These are phyloP conservation scores for Theileria orientalis DNA, from an alignment of 169 alveolate genomes.

Conservation along the genomic window DNA sequence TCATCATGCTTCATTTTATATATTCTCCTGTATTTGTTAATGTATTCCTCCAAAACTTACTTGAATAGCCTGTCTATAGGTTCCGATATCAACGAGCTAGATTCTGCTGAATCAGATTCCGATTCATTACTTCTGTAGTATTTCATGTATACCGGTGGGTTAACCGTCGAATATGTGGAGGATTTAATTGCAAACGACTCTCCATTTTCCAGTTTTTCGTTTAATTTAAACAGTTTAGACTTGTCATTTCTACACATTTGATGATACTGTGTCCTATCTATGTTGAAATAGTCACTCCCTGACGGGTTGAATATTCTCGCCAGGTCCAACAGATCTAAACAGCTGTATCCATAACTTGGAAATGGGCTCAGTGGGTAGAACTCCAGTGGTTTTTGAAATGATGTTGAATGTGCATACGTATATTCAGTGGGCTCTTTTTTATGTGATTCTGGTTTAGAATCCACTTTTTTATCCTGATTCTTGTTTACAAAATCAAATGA, in stretches of 20 bases:
- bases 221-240: constrained; percentile 38
- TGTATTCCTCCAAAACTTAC: constrained; percentile 1
- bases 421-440: background rate
- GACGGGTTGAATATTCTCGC: constrained; percentile 37
- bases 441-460: constrained; percentile 5
- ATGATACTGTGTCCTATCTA: constrained; percentile 19
- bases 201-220: constrained; percentile 35
- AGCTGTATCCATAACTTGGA: constrained; percentile 28
- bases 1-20: constrained; percentile 4
- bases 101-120: background rate
- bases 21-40: constrained; percentile 29
- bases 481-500: constrained; percentile 17
- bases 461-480: background rate
- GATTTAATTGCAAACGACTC: constrained; percentile 55
- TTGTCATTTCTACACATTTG: constrained; percentile 21
- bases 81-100: constrained; percentile 26
- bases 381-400: background rate
- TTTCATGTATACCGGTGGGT: constrained; percentile 57
- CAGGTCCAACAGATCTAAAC: constrained; percentile 37
- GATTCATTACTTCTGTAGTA: constrained; percentile 11
- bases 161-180: constrained; percentile 14
- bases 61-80: constrained; percentile 49
- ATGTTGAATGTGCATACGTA: background rate
- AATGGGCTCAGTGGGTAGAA: constrained; percentile 42
- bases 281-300: constrained; percentile 28